Evolutionary conservation across 495 filamentous ascomycete species (phyloP).

Genomic region (Hypoxylon trugodes): DNA sequence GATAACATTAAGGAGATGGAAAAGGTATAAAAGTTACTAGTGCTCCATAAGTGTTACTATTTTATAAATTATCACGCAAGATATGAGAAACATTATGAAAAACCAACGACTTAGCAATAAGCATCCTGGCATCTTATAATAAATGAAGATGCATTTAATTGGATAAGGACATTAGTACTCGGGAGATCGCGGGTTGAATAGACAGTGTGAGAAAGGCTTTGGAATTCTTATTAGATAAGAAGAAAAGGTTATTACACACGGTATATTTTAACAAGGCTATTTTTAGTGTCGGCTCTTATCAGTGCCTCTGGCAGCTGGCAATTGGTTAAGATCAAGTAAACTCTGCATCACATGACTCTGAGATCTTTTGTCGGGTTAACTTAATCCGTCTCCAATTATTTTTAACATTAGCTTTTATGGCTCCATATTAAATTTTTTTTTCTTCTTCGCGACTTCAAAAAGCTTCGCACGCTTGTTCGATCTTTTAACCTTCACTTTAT

Average conservation of each 20-base stretch:
- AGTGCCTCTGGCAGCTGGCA: constrained; percentile 15
- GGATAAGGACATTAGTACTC: constrained; percentile 2
- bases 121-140: not conserved
- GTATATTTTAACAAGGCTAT: constrained; percentile 2
- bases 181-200: constrained; percentile 20
- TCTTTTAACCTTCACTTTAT: constrained; percentile 27
- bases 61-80: not conserved
- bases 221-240: not conserved
- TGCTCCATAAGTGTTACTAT: not conserved
- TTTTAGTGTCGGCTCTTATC: constrained; percentile 23
- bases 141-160: not conserved
- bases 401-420: no score
- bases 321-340: not conserved
- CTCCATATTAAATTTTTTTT: constrained; percentile 43
- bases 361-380: constrained; percentile 6
- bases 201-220: constrained; percentile 10
- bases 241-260: not conserved
- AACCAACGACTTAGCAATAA: not conserved
- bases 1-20: no score
- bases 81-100: not conserved
- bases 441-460: constrained; percentile 42
- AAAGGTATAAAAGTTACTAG: no score
- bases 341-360: constrained; percentile 9
- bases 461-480: not conserved
- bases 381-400: constrained; percentile 29